Percentiles rank a stretch among this genome's conserved stretches.
Evolutionary conservation across 768 basidiomycete species (phyloP).

Genomic region (Leccinellum luteum): DNA sequence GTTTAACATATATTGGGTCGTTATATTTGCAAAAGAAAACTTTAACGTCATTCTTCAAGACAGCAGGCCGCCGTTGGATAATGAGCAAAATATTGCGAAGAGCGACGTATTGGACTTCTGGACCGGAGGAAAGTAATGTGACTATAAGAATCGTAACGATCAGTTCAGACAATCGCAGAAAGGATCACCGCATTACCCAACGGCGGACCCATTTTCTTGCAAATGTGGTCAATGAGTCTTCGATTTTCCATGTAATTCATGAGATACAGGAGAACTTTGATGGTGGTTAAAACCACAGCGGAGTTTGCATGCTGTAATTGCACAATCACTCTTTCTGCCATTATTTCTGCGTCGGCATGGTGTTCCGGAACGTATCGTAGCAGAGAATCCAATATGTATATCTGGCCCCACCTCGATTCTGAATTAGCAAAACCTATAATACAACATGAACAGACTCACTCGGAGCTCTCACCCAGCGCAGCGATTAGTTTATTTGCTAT

Average conservation of each 20-base stretch:
- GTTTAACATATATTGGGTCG: constrained; percentile 97
- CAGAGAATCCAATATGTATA: constrained; percentile 94
- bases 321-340: constrained; percentile 93
- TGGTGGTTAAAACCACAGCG: constrained; percentile 97
- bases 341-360: constrained; percentile 84
- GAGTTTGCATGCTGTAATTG: constrained; percentile 98
- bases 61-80: constrained; percentile 89
- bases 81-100: constrained; percentile 95
- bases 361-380: constrained; percentile 91
- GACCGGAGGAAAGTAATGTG: constrained; percentile 91
- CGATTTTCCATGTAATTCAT: constrained; percentile 99
- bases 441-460: constrained; percentile 55
- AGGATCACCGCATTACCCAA: constrained; percentile 53
- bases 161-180: not conserved
- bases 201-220: constrained; percentile 98
- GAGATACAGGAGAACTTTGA: constrained; percentile 91
- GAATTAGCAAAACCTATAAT: constrained; percentile 9
- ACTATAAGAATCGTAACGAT: constrained; percentile 47
- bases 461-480: constrained; percentile 93
- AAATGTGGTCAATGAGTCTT: constrained; percentile 80
- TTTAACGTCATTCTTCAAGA: constrained; percentile 95
- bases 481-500: constrained; percentile 88
- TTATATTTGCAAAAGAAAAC: constrained; percentile 99
- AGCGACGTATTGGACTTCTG: constrained; percentile 98
- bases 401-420: constrained; percentile 88